Percentiles rank a stretch among this genome's conserved stretches.
phyloP scores from a whole-genome alignment of 192 early-diverging fungal species.

The Entomortierella chlamydospora region DNA sequence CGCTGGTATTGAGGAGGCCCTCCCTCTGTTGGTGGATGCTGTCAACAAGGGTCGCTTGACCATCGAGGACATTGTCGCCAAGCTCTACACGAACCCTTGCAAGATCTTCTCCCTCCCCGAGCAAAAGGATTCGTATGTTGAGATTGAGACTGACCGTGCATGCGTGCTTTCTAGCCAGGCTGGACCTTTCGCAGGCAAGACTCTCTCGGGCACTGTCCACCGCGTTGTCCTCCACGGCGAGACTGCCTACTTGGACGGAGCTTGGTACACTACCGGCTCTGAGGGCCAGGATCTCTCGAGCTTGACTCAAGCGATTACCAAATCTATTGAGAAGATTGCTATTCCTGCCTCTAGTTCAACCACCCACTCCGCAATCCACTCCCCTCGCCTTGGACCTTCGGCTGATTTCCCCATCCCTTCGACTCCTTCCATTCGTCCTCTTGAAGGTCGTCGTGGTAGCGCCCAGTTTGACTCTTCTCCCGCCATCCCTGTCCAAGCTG shows the following conservation, averaged over 20 bases:
- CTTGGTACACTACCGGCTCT: conserved; percentile 52
- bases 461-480: conserved; percentile 25
- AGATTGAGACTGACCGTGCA: conserved; percentile 90
- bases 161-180: conserved; percentile 56
- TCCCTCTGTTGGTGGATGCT: conserved; percentile 86
- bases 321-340: conserved; percentile 30
- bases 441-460: conserved; percentile 31
- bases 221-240: conserved; percentile 91
- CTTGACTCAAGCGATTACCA: conserved; percentile 51
- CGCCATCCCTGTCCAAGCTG: neutral
- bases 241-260: conserved; percentile 90
- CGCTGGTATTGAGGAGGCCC: conserved; percentile 73
- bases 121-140: conserved; percentile 93
- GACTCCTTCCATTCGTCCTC: conserved; percentile 13
- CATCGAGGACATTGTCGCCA: conserved; percentile 78
- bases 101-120: conserved; percentile 93
- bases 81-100: conserved; percentile 87
- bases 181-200: conserved; percentile 70
- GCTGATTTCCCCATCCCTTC: conserved; percentile 11
- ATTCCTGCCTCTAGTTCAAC: neutral
- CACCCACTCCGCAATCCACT: conserved; percentile 14
- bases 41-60: conserved; percentile 82
- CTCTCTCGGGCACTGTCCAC: conserved; percentile 78
- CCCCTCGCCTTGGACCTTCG: conserved; percentile 46
- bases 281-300: conserved; percentile 63